Percentiles rank a stretch among this genome's conserved stretches.
Conservation (phyloP, 1,284 basidiomycete genomes). For the Paramarasmius palmivorus region DNA sequence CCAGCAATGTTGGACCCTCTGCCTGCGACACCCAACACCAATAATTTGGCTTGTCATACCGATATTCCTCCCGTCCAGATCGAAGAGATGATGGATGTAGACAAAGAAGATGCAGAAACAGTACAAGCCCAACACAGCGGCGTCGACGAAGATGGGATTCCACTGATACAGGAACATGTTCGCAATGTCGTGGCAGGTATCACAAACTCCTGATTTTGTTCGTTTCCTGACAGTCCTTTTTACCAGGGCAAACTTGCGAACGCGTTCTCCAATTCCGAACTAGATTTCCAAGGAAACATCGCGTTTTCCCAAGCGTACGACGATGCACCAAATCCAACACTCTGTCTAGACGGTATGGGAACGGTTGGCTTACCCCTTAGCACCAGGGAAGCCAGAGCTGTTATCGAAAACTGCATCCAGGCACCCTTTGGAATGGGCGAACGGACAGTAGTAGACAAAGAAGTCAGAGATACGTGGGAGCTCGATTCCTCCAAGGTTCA, state of each 20-base stretch:
- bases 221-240: background rate
- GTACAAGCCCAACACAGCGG: background rate
- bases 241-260: background rate
- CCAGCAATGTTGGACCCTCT: no score
- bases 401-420: conserved; percentile 30
- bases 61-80: background rate
- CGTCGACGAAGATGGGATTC: background rate
- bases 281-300: background rate
- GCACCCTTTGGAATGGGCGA: conserved; percentile 26
- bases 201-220: background rate
- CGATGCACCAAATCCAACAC: conserved; percentile 26
- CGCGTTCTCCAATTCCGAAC: background rate
- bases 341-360: conserved; percentile 24
- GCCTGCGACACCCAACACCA: no score
- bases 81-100: background rate
- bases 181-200: background rate
- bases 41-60: no score
- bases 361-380: conserved; percentile 38
- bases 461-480: no score
- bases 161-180: background rate
- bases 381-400: conserved; percentile 32
- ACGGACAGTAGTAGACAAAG: no score
- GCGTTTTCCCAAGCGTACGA: background rate
- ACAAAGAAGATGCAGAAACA: background rate
- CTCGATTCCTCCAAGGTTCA: no score